Base-by-base conservation (phyloP, 768 basidiomycete species). In the Gyrodon lividus region DNA sequence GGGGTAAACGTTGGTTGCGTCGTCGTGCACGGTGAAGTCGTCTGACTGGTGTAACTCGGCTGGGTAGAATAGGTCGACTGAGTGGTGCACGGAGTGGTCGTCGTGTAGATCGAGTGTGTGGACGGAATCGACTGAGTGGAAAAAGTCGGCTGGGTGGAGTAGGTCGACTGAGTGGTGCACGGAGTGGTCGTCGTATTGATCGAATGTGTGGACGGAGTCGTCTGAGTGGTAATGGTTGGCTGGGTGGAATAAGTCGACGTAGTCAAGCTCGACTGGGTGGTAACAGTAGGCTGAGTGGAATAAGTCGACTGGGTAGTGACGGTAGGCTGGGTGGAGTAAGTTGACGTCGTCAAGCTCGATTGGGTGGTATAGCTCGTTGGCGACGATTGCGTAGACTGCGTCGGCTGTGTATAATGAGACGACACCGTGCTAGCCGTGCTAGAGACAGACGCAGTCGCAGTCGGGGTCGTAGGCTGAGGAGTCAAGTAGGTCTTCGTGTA, bases 401-500 rank as follows among this genome's bases (percentile, higher is more conserved):
- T n/a, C n/a, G n/a, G n/a, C n/a, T n/a, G n/a, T n/a, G n/a, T n/a
- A n/a, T 10, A 35, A 14, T 35, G 14, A 9, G n/a, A n/a, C n/a
- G n/a, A n/a, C n/a, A n/a, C n/a, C n/a, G 46, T 5, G 2, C 17
- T 20, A 17, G 16, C 17, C 9, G 24, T 43, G 28, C 22, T 17
- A n/a, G 43, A 5, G 43, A 23, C 4, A 12, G 43, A 3, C 0
- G 41, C 14, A 26, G 24, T 6, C 24, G 41, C 26, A 23, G 9
- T 13, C 23, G 41, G 43, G 17, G 41, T 6, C 6, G 6, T 62
- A 4, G 56, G 51, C 26, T 55, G 48, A 6, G 55, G 60, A 4
- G 59, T 39, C 42, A 23, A 14, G 13, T 35, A 35, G 4, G 14
- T 35, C 34, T 35, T 1, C 2, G 34, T 35, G 34, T 6, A n/a